phyloP scores from a whole-genome alignment of 1,139 yeast genomes.

The Scheffersomyces parashehatae region DNA sequence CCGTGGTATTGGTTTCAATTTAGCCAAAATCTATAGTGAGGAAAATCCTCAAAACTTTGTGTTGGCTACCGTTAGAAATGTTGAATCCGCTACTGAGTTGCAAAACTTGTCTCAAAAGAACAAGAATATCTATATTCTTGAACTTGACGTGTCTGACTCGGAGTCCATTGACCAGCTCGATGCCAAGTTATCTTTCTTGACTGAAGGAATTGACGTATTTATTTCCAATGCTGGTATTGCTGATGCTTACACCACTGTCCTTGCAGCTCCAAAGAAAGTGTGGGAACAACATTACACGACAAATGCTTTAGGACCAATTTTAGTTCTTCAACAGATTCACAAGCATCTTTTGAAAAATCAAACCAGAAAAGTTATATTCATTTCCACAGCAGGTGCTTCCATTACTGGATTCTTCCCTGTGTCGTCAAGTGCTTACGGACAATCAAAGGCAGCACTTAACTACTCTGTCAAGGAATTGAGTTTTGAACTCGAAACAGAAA shows the following conservation, averaged over 20 bases:
- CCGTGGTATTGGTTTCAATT: conserved; percentile 31
- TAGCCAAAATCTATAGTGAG: conserved; percentile 16
- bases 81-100: conserved; percentile 12
- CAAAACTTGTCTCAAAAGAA: conserved; percentile 7
- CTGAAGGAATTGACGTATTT: conserved; percentile 3
- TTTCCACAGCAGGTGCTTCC: conserved; percentile 5
- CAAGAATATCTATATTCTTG: conserved; percentile 4
- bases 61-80: conserved; percentile 17
- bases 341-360: conserved; percentile 2
- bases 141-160: conserved; percentile 4
- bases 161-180: conserved; percentile 22
- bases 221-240: conserved; percentile 4
- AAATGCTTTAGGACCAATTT: conserved; percentile 4
- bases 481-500: conserved; percentile 20
- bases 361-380: conserved; percentile 3
- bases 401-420: conserved; percentile 6
- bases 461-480: conserved; percentile 18
- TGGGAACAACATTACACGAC: conserved; percentile 1
- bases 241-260: background rate
- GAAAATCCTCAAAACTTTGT: conserved; percentile 17
- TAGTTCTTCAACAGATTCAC: conserved; percentile 1
- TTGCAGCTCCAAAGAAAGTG: background rate
- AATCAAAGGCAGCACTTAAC: conserved; percentile 32
- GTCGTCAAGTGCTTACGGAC: conserved; percentile 22
- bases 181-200: background rate